Percentiles rank a stretch among this genome's conserved stretches.
phyloP scores from a whole-genome alignment of 2,329 filamentous ascomycete species.

The Fusarium nematophilum region DNA sequence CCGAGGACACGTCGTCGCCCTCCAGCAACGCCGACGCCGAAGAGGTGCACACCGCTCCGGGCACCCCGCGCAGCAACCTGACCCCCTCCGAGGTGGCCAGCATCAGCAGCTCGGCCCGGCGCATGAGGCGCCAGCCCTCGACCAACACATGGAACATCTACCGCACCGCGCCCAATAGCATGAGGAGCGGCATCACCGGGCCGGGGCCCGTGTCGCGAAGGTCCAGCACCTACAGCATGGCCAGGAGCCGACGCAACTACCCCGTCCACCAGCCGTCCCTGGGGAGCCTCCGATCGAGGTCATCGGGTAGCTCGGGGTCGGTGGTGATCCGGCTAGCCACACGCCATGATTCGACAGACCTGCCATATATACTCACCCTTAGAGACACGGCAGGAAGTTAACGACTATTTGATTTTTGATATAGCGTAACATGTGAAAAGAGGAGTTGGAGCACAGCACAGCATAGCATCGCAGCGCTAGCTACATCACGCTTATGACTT shows the following conservation, averaged over 20 bases:
- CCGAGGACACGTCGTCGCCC: conserved; percentile 39
- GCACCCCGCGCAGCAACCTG: conserved; percentile 51
- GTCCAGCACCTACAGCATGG: conserved; percentile 54
- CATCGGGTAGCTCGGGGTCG: conserved; percentile 53
- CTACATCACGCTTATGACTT: conserved; percentile 37
- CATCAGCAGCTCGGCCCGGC: conserved; percentile 47
- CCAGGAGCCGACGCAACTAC: conserved; percentile 57
- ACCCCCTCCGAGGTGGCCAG: conserved; percentile 46
- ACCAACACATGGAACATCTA: conserved; percentile 58
- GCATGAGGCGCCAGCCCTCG: conserved; percentile 54
- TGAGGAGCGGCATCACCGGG: conserved; percentile 55
- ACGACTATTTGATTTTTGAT: conserved; percentile 14
- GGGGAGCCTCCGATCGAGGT: conserved; percentile 53
- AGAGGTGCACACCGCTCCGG: conserved; percentile 55
- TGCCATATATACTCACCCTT: conserved; percentile 54
- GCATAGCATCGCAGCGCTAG: conserved; percentile 8
- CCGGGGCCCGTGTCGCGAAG: conserved; percentile 48
- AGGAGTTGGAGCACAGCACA: conserved; percentile 4
- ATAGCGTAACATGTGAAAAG: not conserved
- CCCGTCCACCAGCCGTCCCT: conserved; percentile 52
- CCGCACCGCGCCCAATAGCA: conserved; percentile 65
- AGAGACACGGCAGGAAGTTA: conserved; percentile 47
- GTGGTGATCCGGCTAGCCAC: conserved; percentile 64
- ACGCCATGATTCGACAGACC: conserved; percentile 45
- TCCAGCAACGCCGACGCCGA: conserved; percentile 61